These are phyloP conservation scores for Calamus simplicifolius DNA, from an alignment of 176 grass and related monocot genomes.

Conservation along the genomic window DNA sequence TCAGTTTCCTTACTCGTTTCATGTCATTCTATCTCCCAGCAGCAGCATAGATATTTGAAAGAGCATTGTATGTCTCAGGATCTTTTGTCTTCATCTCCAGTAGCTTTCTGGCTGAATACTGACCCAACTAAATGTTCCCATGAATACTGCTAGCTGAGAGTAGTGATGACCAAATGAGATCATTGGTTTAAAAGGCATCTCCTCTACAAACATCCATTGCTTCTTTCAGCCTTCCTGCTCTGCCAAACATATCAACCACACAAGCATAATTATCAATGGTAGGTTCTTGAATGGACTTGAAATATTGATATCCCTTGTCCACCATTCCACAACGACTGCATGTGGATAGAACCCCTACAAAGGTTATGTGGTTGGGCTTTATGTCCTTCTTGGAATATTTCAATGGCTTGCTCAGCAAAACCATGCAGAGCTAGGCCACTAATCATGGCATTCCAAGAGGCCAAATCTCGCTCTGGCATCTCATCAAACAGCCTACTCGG, in stretches of 20 bases:
- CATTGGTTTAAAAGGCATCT: constrained; percentile 32
- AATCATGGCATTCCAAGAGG: constrained; percentile 36
- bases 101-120: constrained; percentile 20
- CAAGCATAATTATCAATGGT: constrained; percentile 34
- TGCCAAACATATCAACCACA: constrained; percentile 33
- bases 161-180: constrained; percentile 30
- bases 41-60: constrained; percentile 34
- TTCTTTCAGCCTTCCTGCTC: constrained; percentile 23
- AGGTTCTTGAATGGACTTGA: constrained; percentile 30
- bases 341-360: constrained; percentile 20
- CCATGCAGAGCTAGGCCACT: constrained; percentile 27
- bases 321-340: constrained; percentile 26
- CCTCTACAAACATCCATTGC: constrained; percentile 19
- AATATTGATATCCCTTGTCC: constrained; percentile 29
- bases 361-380: constrained; percentile 25
- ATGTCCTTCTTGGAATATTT: constrained; percentile 19
- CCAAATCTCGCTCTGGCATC: constrained; percentile 25
- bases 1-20: constrained; percentile 19
- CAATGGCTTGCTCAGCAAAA: constrained; percentile 23
- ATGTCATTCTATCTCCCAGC: constrained; percentile 23
- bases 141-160: constrained; percentile 20
- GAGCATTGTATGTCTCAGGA: constrained; percentile 24
- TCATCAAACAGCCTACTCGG: constrained; percentile 16
- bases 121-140: constrained; percentile 25
- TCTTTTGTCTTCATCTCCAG: constrained; percentile 28